A percentile compares a stretch with the other conserved stretches of the same genome.
phyloP scores from a whole-genome alignment of 164 flowering plant species.

The Aristolochia fimbriata region DNA sequence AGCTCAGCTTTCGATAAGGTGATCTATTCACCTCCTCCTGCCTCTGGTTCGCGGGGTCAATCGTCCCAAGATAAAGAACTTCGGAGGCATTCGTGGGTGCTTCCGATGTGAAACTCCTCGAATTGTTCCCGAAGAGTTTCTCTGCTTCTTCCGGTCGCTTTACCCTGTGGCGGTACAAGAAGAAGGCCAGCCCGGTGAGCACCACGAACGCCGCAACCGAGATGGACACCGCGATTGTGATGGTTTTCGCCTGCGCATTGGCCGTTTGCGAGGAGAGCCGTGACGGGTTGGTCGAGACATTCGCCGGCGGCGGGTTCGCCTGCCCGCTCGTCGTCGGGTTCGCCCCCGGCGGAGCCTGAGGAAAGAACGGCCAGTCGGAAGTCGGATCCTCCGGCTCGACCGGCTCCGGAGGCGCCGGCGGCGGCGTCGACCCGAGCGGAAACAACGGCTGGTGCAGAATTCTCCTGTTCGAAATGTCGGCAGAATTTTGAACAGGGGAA shows the following conservation, averaged over 20 bases:
- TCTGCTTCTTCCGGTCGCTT: slow-evolving; percentile 45
- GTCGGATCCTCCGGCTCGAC: slow-evolving; percentile 23
- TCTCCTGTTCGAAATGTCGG: slow-evolving; percentile 14
- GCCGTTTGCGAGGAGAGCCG: slow-evolving; percentile 40
- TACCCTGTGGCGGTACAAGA: slow-evolving; percentile 42
- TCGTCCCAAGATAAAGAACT: slow-evolving; percentile 75
- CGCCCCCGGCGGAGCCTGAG: slow-evolving; percentile 39
- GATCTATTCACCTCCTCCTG: slow-evolving; percentile 31
- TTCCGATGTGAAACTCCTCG: slow-evolving; percentile 17
- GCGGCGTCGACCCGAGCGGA: slow-evolving; percentile 46
- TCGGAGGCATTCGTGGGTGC: slow-evolving; percentile 38
- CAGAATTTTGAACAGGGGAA: neutral
- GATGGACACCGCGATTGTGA: slow-evolving; percentile 64
- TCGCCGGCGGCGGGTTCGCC: slow-evolving; percentile 21
- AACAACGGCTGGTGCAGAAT: slow-evolving; percentile 81
- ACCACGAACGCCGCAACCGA: slow-evolving; percentile 69
- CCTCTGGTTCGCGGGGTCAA: slow-evolving; percentile 39
- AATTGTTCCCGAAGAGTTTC: slow-evolving; percentile 44
- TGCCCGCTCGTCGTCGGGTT: slow-evolving; percentile 17
- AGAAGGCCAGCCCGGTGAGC: slow-evolving; percentile 70
- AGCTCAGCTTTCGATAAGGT: slow-evolving; percentile 55
- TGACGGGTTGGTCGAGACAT: slow-evolving; percentile 21
- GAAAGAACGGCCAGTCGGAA: slow-evolving; percentile 74
- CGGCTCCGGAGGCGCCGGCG: slow-evolving; percentile 39
- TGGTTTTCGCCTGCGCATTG: slow-evolving; percentile 36